These are phyloP conservation scores for Suillus variegatus DNA, from an alignment of 768 basidiomycete species.

Conservation along the genomic window DNA sequence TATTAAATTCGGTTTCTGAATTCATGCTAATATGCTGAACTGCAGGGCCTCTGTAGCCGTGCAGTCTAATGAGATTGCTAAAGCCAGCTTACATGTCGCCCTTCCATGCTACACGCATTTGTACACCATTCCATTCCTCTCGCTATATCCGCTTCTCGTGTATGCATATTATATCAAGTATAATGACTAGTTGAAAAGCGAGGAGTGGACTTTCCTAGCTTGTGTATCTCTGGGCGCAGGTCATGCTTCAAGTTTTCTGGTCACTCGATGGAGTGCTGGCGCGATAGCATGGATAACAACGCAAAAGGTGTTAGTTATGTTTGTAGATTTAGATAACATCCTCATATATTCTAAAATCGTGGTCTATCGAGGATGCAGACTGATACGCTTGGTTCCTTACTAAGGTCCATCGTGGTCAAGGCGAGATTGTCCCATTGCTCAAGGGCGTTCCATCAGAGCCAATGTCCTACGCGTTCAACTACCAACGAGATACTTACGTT, in stretches of 20 bases:
- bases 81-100: conserved; percentile 64
- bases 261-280: conserved; percentile 85
- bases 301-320: conserved; percentile 49
- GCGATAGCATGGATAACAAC: conserved; percentile 83
- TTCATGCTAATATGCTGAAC: not conserved
- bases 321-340: not conserved
- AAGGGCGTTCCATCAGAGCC: conserved; percentile 61
- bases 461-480: conserved; percentile 81
- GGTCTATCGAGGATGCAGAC: conserved; percentile 68
- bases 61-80: conserved; percentile 65
- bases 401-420: conserved; percentile 83
- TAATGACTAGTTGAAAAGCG: conserved; percentile 86
- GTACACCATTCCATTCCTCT: conserved; percentile 78
- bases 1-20: not conserved
- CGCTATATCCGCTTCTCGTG: conserved; percentile 77
- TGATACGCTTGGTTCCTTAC: conserved; percentile 82
- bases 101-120: conserved; percentile 72
- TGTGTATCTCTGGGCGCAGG: conserved; percentile 82
- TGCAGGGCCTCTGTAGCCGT: conserved; percentile 50
- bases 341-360: conserved; percentile 50
- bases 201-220: conserved; percentile 97
- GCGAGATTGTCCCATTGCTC: conserved; percentile 80
- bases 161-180: conserved; percentile 93
- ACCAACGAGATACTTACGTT: conserved; percentile 93
- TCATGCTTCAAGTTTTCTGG: conserved; percentile 90